Base-by-base conservation (phyloP, 2,329 filamentous ascomycete species). In the Fusarium equiseti region DNA sequence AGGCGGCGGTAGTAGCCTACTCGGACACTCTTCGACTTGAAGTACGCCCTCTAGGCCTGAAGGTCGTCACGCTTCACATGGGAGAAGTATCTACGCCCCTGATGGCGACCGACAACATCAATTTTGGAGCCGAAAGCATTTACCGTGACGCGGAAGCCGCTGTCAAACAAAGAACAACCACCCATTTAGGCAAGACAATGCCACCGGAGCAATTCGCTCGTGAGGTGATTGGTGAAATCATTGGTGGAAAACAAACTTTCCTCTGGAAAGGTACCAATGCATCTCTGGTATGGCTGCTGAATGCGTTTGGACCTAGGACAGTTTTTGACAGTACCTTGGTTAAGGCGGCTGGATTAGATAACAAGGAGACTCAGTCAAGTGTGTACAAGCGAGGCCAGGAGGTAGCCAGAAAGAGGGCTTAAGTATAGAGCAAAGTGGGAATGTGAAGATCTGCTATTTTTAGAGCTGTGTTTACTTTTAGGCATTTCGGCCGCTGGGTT, bases 1-100 rank as follows among this genome's bases (percentile, higher is more conserved):
- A 69, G 27, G 67, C 31, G 24, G 67, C 67, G 15, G 67, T 66
- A 0, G 52, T 5, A 1, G 22, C 53, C 0, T 70, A 69, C 57
- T 69, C 67, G 0, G 68, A 70, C 11, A 70, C 68, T 2, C 54
- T 70, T 4, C 49, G 61, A 31, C 61, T 70, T 6, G 68, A 70
- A 3, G 27, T 70, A 0, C 20, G 22, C 0, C 61, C 66, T 7
- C 54, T 70, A 0, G 66, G 68, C 0, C 9, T 69, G 0, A 66
- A 26, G 11, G 68, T 70, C 1, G 27, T 66, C 3, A 70, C 61
- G 1, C 0, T 69, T 0, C 40, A 66, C 20, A 69, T 70, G 68
- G 68, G 68, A 0, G 66, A 59, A 2, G 68, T 70, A 0, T 59
- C 68, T 0, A 66, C 65, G 0, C 6, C 49, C 2, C 6, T 65